Base-by-base conservation (phyloP, 768 basidiomycete genomes). In the Asterophora lycoperdoides region DNA sequence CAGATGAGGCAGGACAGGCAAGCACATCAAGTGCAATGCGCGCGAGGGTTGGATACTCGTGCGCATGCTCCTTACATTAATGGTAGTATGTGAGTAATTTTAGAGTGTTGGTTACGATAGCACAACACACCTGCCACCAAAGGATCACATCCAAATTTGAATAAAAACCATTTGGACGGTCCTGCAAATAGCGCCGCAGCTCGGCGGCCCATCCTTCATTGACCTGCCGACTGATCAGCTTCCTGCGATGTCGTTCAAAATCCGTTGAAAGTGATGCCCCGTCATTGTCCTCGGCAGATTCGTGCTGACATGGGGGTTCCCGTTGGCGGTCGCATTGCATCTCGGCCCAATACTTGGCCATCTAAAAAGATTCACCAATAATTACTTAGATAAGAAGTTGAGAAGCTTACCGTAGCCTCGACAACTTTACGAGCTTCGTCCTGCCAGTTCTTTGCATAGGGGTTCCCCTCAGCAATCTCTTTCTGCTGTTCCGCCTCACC, bases 401-500 rank as follows among this genome's bases (percentile, higher is more conserved):
- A 20, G 28, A 4, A 13, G 49, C 38, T 11, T 38, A 60, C 57
- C 14, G 41, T 42, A 0, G 8, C 20, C 19, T 57, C 53, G 10
- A 60, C n/a, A 4, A 59, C 43, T 26, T 56, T 36, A 13, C 23
- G 30, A 3, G 57, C 57, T 55, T 55, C 7, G 57, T 53, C n/a
- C n/a, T n/a, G n/a, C n/a, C n/a, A n/a, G n/a, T n/a, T n/a, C n/a
- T n/a, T n/a, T n/a, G n/a, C n/a, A 35, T 51, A 2, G 5, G 10
- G n/a, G 30, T 60, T 55, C 3, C 59, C 57, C n/a, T 28, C 46
- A 1, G 20, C 42, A 18, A 43, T 43, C 34, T 56, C 53, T 1
- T 33, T 45, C 11, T 23, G 41, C 23, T 67, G 63, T 34, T 68
- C 66, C 1, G 57, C 41, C 0, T 48, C 44, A 5, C 66, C 56